These are phyloP conservation scores for Acmispon strigosus DNA, from an alignment of 306 rosid species.

Conservation along the genomic window DNA sequence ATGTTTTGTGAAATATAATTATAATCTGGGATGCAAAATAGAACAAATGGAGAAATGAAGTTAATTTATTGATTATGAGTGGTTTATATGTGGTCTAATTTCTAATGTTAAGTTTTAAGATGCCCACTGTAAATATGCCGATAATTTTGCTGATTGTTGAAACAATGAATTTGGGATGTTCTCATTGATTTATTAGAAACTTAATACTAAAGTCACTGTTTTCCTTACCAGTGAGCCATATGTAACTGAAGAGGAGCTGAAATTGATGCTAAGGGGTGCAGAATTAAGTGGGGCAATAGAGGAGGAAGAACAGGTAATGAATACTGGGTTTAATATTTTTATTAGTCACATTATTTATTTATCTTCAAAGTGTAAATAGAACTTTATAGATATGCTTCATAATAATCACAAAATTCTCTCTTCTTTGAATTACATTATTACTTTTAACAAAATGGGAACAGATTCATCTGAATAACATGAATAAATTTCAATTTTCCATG, in stretches of 20 bases:
- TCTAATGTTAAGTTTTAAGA: not conserved
- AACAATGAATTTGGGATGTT: not conserved
- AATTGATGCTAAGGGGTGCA: constrained; percentile 97
- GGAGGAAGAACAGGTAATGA: constrained; percentile 97
- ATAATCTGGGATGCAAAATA: not conserved
- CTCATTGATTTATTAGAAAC: not conserved
- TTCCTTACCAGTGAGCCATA: constrained; percentile 73
- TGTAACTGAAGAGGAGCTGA: constrained; percentile 97
- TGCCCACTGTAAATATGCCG: not conserved
- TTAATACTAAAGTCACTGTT: constrained; percentile 4
- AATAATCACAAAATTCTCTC: not conserved
- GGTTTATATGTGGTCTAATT: not conserved
- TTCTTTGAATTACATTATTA: not conserved
- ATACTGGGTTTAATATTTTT: constrained; percentile 2
- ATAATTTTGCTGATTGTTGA: constrained; percentile 3
- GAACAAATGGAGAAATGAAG: not conserved
- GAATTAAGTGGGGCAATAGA: constrained; percentile 98
- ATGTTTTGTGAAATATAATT: constrained; percentile 10
- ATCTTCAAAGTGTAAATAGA: not conserved
- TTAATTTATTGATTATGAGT: constrained; percentile 11
- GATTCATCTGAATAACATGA: not conserved
- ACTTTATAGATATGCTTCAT: not conserved
- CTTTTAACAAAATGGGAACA: not conserved
- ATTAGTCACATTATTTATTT: not conserved
- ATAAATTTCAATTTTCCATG: not conserved